Evolutionary conservation across 2,329 filamentous ascomycete genomes (phyloP).

Genomic region (Tricladium varicosporioides): DNA sequence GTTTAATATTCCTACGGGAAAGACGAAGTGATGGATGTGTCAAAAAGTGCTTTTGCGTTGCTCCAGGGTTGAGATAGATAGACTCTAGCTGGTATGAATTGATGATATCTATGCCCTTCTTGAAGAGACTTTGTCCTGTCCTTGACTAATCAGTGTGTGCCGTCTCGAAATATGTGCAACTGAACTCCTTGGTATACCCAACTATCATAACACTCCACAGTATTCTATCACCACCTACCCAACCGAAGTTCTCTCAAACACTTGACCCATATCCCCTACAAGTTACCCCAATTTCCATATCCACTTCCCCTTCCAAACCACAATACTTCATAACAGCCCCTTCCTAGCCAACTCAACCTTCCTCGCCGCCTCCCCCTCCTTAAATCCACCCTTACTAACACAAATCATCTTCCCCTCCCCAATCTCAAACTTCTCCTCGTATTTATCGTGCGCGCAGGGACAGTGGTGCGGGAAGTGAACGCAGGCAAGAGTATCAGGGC

Average conservation of each 20-base stretch:
- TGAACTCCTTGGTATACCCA: background rate
- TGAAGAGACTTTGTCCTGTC: too few relatives aligned
- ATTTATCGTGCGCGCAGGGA: constrained; percentile 76
- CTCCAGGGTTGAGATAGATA: background rate
- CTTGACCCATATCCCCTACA: too few relatives aligned
- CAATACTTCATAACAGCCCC: constrained; percentile 58
- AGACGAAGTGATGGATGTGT: constrained; percentile 36
- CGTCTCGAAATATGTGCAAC: background rate
- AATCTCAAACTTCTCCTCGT: constrained; percentile 76
- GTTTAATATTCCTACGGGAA: constrained; percentile 70
- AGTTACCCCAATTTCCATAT: background rate
- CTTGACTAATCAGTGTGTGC: too few relatives aligned
- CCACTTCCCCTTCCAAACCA: background rate
- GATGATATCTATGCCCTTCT: constrained; percentile 4
- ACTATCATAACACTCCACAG: background rate
- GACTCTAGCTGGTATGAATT: constrained; percentile 6
- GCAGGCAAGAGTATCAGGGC: constrained; percentile 90
- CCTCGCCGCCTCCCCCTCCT: constrained; percentile 65
- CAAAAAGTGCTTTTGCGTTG: constrained; percentile 4
- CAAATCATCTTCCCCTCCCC: constrained; percentile 72
- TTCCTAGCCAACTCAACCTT: constrained; percentile 81
- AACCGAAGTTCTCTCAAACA: too few relatives aligned
- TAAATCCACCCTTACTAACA: constrained; percentile 72
- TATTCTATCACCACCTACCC: too few relatives aligned
- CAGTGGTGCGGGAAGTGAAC: constrained; percentile 97